Evolutionary conservation across 2,329 filamentous ascomycete species (phyloP), one percentile per base, ranked within the genome.

Genomic region (Chaetomiaceae sp.): DNA sequence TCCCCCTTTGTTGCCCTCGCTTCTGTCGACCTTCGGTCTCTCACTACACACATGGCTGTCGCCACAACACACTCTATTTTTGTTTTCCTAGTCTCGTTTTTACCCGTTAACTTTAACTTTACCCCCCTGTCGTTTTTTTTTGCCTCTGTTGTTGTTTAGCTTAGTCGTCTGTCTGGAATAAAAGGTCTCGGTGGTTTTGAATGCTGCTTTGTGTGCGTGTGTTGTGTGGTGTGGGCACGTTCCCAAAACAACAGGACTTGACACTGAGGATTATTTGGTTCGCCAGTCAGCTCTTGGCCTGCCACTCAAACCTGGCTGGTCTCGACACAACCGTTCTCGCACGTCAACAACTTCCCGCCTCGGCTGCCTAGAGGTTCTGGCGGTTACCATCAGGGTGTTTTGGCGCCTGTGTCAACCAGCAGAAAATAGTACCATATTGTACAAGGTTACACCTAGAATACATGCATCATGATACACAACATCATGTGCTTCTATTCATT

Each of bases 141-240:
- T 43, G 39, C 52, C n/a, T n/a, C n/a, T 47, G 27, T 43, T 53
- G 51, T 57, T 49, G 45, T 58, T 53, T 60, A 61, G 56, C 49
- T 59, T 60, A 56, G 55, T 62, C 9, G 49, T 56, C 43, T 60
- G 51, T 61, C 53, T 60, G 55, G 50, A 62, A 58, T 57, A 56
- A 60, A 60, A 56, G 38, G 55, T 51, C 8, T 55, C 37, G 40
- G 47, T 47, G 36, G 15, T 27, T 15, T 29, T 45, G n/a, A n/a
- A n/a, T n/a, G 38, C 12, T 11, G 23, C 11, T 20, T 17, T 19
- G 15, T 37, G 19, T 9, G n/a, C 20, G 36, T 19, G 36, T 2
- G 19, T 38, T 3, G 14, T 36, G 6, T 36, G 7, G n/a, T 11
- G 4, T 31, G 8, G 3, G 27, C 27, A 12, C 14, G 27, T 9